Conservation (phyloP, 2,329 filamentous ascomycete species). For the Penicillium sp. region DNA sequence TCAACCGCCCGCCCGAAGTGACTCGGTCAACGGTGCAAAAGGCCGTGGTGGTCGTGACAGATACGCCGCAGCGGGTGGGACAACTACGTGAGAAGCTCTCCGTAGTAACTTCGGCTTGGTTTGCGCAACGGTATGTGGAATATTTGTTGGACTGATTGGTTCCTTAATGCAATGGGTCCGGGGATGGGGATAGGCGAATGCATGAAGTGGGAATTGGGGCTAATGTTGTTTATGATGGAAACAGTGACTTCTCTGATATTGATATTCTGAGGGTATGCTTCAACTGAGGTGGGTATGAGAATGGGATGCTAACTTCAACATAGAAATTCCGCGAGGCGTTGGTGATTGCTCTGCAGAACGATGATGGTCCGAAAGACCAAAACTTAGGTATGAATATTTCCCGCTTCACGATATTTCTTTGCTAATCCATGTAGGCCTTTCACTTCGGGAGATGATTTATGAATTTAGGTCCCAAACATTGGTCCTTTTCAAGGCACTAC, state of each 20-base stretch:
- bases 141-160: not conserved
- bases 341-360: conserved; percentile 54
- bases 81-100: conserved; percentile 85
- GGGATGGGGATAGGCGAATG: not conserved
- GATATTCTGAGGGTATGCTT: conserved; percentile 69
- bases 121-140: conserved; percentile 67
- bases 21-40: conserved; percentile 98
- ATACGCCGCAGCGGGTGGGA: conserved; percentile 84
- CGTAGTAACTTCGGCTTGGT: conserved; percentile 93
- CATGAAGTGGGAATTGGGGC: not conserved
- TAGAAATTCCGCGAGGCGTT: conserved; percentile 86
- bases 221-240: conserved; percentile 1
- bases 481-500: conserved; percentile 86
- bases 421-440: conserved; percentile 51
- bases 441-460: conserved; percentile 83
- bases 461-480: conserved; percentile 94
- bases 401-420: not conserved
- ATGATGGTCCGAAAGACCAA: conserved; percentile 74
- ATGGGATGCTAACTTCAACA: conserved; percentile 18
- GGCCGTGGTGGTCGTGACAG: conserved; percentile 90
- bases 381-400: conserved; percentile 65
- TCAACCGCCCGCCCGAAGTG: conserved; percentile 78
- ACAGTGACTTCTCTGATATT: conserved; percentile 77
- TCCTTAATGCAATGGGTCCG: not conserved
- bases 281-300: not conserved